Evolutionary conservation across 805 yeast genomes (phyloP), one percentile per base, ranked within the genome.

Genomic region (Candida incommunis): DNA sequence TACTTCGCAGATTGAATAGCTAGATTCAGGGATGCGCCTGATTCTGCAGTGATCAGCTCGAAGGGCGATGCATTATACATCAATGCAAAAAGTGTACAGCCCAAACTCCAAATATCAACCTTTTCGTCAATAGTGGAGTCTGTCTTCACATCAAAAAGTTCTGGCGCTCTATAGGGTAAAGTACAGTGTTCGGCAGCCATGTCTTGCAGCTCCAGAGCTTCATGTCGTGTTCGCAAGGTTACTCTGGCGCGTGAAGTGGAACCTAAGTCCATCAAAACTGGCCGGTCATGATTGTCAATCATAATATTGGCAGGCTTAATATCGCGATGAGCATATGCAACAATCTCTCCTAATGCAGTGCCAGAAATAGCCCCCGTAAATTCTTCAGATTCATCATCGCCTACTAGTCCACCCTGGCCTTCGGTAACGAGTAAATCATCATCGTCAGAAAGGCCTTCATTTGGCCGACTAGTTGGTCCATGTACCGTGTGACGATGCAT

Each of bases 71-170:
- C 70, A 0, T 82, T 81, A 63, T 82, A 88, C 60, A 90, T 69
- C 51, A 84, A 63, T 1, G 87, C 76, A 60, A 83, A 88, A 16
- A 86, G 59, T 1, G 86, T 68, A 56, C 96, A 86, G 0, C 97
- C 97, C 23, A 88, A 61, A 2, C 94, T 81, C 97, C 97, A 88
- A 22, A 90, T 75, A 60, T 88, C 97, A 3, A 82, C 78, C 48
- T 74, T 73, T 54, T 84, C 94, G 50, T 78, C 77, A 41, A 88
- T 68, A 3, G 62, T 62, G n/a, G 74, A 61, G 37, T 81, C 80
- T 1, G 84, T 72, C 40, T 75, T 75, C 31, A 86, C 81, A 55
- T 86, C 90, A 47, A 88, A 64, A 41, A 90, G 67, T 57, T 88
- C 97, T 0, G 97, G 97, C 0, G 96, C 95, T 35, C 94, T 67